Conservation (phyloP, 805 yeast genomes). For the Metschnikowia aberdeeniae region DNA sequence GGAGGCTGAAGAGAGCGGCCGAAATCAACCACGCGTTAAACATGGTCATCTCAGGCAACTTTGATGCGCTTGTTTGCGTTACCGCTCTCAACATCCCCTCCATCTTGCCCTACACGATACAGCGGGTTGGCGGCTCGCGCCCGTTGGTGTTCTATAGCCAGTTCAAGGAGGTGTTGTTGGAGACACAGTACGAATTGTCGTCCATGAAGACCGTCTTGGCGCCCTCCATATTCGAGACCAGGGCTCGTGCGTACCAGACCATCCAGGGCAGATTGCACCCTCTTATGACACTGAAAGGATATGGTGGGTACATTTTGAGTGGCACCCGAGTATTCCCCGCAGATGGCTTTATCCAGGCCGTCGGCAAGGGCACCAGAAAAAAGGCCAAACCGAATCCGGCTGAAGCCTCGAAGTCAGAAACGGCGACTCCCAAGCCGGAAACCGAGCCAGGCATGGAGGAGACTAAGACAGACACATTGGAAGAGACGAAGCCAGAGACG, state of each 20-base stretch:
- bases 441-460: neutral
- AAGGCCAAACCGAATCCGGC: slow-evolving; percentile 21
- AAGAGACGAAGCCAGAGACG: no score
- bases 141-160: slow-evolving; percentile 82
- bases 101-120: slow-evolving; percentile 57
- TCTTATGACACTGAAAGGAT: slow-evolving; percentile 86
- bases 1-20: slow-evolving; percentile 56
- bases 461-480: slow-evolving; percentile 2
- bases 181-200: slow-evolving; percentile 64
- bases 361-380: slow-evolving; percentile 59
- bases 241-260: slow-evolving; percentile 86
- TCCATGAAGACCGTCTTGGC: slow-evolving; percentile 71
- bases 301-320: slow-evolving; percentile 82
- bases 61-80: slow-evolving; percentile 73
- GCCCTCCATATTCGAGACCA: slow-evolving; percentile 76
- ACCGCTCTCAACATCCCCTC: slow-evolving; percentile 68
- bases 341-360: slow-evolving; percentile 55
- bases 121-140: slow-evolving; percentile 75
- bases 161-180: slow-evolving; percentile 74
- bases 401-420: neutral
- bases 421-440: neutral
- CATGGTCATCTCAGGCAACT: slow-evolving; percentile 47
- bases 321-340: slow-evolving; percentile 77
- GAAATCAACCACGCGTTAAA: slow-evolving; percentile 49
- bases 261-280: slow-evolving; percentile 95